phyloP scores from a whole-genome alignment of 2,329 filamentous ascomycete genomes.

The Colletotrichum chlorophyti region DNA sequence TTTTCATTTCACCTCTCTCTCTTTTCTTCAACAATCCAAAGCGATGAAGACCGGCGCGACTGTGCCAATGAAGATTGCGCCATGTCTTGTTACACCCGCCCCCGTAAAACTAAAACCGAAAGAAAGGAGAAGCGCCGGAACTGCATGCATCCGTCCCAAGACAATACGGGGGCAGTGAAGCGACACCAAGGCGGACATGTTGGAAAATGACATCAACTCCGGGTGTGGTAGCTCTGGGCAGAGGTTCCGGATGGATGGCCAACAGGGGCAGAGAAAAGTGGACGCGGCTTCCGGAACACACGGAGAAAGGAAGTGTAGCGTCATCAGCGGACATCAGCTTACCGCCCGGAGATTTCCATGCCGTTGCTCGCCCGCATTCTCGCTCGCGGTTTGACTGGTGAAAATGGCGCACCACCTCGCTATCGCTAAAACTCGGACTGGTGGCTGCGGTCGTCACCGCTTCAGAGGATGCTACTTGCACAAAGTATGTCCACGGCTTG shows the following conservation, averaged over 20 bases:
- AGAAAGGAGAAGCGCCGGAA: slow-evolving; percentile 4
- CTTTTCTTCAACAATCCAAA: no score
- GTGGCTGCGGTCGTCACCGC: no score
- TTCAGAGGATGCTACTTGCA: no score
- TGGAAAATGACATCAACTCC: slow-evolving; percentile 28
- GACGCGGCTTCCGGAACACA: slow-evolving; percentile 16
- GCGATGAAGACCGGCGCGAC: no score
- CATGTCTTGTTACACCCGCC: no score
- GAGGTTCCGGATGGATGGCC: slow-evolving; percentile 16
- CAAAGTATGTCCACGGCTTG: background rate
- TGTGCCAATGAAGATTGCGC: no score
- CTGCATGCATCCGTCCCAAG: slow-evolving; percentile 10
- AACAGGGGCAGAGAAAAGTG: slow-evolving; percentile 23
- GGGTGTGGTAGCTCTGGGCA: slow-evolving; percentile 13
- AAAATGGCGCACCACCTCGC: slow-evolving; percentile 20
- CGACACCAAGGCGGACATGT: slow-evolving; percentile 23
- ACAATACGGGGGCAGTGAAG: slow-evolving; percentile 12
- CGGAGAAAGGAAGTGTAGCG: slow-evolving; percentile 19
- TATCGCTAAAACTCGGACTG: no score
- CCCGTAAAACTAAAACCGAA: no score
- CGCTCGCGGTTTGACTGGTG: background rate
- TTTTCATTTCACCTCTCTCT: no score
- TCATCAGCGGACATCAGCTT: slow-evolving; percentile 24
- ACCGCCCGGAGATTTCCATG: slow-evolving; percentile 1
- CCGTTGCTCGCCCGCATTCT: no score